Conservation (phyloP, 257 asterid species). For the Paulownia fortunei region DNA sequence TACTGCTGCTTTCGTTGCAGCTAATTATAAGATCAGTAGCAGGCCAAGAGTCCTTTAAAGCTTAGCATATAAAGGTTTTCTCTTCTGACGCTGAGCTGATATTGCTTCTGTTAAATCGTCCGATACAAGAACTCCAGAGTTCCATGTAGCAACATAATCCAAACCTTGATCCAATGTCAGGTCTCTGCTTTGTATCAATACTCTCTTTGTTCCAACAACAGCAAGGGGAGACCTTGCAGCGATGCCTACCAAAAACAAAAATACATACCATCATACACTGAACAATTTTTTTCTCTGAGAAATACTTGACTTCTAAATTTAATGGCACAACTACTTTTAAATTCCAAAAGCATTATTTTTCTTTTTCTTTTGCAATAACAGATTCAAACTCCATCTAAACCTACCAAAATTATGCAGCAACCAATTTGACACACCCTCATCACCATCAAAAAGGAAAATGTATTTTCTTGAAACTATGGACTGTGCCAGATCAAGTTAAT, state of each 20-base stretch:
- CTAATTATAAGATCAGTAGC: neutral
- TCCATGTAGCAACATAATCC: conserved; percentile 91
- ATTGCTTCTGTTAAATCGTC: conserved; percentile 69
- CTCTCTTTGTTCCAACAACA: conserved; percentile 75
- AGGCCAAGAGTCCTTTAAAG: conserved; percentile 35
- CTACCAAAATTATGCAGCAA: neutral
- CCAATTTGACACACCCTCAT: neutral
- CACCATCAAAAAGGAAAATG: neutral
- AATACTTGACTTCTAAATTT: neutral
- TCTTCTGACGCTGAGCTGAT: conserved; percentile 63
- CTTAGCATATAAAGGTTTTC: conserved; percentile 71
- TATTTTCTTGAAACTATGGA: neutral
- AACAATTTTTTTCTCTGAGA: neutral
- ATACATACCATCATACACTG: neutral
- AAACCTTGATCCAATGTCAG: conserved; percentile 75
- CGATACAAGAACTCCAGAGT: conserved; percentile 65
- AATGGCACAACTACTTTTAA: neutral
- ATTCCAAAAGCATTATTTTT: neutral
- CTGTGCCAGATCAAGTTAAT: neutral
- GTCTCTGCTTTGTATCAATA: conserved; percentile 70
- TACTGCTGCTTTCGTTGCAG: neutral
- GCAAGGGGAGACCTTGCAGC: conserved; percentile 83
- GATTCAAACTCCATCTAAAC: neutral
- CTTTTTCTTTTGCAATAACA: neutral
- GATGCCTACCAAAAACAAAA: conserved; percentile 48